Conservation (phyloP, 2,329 filamentous ascomycete genomes). For the Calonectria pseudoreteaudii region DNA sequence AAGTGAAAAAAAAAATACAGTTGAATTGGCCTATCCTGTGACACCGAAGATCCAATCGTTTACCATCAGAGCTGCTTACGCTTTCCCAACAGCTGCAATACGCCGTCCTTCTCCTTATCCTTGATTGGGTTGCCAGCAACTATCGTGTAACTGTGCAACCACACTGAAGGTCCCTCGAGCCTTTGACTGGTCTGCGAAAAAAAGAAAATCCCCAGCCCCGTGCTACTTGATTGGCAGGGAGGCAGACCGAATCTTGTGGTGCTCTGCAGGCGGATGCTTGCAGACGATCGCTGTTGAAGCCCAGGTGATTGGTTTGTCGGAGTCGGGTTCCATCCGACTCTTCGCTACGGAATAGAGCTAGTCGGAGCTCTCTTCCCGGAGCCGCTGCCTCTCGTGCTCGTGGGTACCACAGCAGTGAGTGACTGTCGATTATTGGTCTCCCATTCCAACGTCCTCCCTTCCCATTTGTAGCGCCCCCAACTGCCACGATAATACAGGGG, state of each 20-base stretch:
- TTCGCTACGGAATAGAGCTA: background rate
- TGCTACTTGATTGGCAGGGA: background rate
- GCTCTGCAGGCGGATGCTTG: conserved; percentile 2
- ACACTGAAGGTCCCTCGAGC: background rate
- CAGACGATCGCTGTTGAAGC: conserved; percentile 4
- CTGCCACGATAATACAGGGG: background rate
- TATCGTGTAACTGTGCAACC: conserved; percentile 9
- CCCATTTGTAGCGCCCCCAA: background rate
- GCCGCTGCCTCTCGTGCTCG: background rate
- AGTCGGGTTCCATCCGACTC: background rate
- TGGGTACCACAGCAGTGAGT: background rate
- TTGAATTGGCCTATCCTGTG: background rate
- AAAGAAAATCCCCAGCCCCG: background rate
- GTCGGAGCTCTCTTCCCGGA: background rate
- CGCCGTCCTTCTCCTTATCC: background rate
- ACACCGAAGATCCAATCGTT: background rate
- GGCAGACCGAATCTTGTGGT: conserved; percentile 22
- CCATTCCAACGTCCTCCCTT: background rate
- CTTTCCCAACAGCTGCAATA: background rate
- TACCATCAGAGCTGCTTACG: background rate
- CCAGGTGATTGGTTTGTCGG: background rate
- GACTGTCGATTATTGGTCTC: background rate
- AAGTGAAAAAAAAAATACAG: background rate
- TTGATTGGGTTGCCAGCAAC: conserved; percentile 2
- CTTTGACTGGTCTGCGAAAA: background rate